Evolutionary conservation across 768 basidiomycete species (phyloP).

Genomic region (Tulasnella sp.): DNA sequence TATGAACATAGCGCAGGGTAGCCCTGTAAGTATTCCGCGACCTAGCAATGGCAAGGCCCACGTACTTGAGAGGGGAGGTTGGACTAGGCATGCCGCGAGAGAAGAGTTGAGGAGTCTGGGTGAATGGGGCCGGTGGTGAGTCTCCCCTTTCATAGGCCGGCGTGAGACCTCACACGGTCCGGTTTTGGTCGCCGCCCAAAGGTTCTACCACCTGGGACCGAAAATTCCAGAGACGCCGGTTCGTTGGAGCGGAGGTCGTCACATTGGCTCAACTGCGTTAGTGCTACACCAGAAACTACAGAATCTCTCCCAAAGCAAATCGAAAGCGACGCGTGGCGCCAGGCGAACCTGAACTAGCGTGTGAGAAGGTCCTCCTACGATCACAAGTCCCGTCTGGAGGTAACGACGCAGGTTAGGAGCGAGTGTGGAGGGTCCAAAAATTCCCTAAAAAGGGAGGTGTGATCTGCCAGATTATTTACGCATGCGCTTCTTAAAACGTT

Average conservation of each 20-base stretch:
- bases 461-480: constrained; percentile 5
- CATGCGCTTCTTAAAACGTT: constrained; percentile 96
- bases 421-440: neutral
- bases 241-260: neutral
- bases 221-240: neutral
- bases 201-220: neutral
- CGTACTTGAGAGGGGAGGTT: neutral
- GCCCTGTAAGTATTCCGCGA: neutral
- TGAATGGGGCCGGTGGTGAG: neutral
- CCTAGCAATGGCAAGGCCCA: neutral
- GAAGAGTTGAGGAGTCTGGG: neutral
- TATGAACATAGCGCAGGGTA: neutral
- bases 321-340: neutral
- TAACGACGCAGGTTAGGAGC: neutral
- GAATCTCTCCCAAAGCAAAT: neutral
- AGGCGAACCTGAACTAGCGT: neutral
- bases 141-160: neutral
- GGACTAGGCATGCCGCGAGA: neutral
- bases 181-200: neutral
- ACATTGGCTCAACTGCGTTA: neutral
- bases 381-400: neutral
- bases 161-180: neutral
- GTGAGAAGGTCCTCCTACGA: neutral
- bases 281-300: neutral
- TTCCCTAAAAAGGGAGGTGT: neutral